Evolutionary conservation across 345 rosid species (phyloP).

Genomic region (Citrus reticulata): DNA sequence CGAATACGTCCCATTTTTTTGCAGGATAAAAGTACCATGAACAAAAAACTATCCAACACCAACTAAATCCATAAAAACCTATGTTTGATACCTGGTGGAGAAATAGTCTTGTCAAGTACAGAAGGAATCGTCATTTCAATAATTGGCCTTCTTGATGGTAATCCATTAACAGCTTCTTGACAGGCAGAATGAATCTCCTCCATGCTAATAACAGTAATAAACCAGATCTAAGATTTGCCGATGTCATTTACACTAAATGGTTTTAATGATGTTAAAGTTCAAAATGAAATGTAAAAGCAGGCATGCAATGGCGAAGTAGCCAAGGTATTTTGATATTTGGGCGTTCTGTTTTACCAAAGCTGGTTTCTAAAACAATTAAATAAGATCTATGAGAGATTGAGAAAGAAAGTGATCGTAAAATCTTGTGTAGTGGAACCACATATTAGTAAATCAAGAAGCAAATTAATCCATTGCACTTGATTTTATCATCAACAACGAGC

Average conservation of each 20-base stretch:
- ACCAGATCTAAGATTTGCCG: neutral
- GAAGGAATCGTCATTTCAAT: slow-evolving; percentile 72
- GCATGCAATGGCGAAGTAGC: neutral
- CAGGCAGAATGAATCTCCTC: slow-evolving; percentile 47
- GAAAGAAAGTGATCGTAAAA: neutral
- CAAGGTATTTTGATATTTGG: neutral
- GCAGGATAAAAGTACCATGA: neutral
- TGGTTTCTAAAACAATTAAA: neutral
- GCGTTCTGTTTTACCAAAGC: neutral
- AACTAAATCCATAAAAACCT: neutral
- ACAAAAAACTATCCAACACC: neutral
- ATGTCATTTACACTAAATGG: neutral
- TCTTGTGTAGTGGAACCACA: neutral
- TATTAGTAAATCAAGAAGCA: neutral
- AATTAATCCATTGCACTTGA: neutral
- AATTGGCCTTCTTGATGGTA: slow-evolving; percentile 49
- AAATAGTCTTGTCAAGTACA: slow-evolving; percentile 54
- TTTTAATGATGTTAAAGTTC: neutral
- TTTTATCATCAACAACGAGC: neutral
- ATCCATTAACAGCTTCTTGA: slow-evolving; percentile 44
- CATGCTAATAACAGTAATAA: slow-evolving; percentile 25
- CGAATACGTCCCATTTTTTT: neutral
- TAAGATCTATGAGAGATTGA: neutral
- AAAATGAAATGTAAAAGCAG: neutral
- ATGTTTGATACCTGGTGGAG: slow-evolving; percentile 45